Conservation (phyloP, 495 filamentous ascomycete genomes). For the Bacidia gigantensis region DNA sequence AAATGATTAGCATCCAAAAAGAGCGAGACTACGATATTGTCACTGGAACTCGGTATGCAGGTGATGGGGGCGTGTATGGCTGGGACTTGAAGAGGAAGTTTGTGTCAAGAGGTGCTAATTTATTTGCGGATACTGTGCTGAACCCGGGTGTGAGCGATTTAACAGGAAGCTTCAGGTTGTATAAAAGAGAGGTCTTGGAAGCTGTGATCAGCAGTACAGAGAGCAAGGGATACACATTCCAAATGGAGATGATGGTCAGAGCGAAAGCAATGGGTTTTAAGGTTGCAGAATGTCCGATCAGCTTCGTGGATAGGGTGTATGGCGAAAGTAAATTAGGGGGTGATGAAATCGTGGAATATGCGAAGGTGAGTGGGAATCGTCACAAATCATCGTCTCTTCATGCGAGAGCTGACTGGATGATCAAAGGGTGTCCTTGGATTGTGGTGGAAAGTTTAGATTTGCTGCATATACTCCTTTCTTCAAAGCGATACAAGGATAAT, state of each 20-base stretch:
- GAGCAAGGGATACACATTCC: conserved; percentile 94
- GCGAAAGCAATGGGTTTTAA: conserved; percentile 85
- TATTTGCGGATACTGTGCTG: conserved; percentile 89
- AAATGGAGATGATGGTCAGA: conserved; percentile 96
- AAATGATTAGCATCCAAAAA: conserved; percentile 69
- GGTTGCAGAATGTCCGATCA: conserved; percentile 88
- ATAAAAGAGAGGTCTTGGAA: conserved; percentile 80
- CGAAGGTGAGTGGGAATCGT: conserved; percentile 36
- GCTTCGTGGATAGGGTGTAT: conserved; percentile 88
- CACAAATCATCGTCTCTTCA: background rate
- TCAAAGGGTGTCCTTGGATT: conserved; percentile 58
- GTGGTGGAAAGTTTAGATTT: conserved; percentile 65
- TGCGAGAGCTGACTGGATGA: background rate
- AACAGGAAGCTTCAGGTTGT: conserved; percentile 87
- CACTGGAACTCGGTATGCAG: conserved; percentile 85
- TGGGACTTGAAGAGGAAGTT: conserved; percentile 97
- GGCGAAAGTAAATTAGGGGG: conserved; percentile 92
- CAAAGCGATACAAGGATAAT: too few relatives aligned
- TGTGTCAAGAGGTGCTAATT: conserved; percentile 76
- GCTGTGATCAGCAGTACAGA: conserved; percentile 75
- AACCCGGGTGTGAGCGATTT: conserved; percentile 92
- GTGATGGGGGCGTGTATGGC: conserved; percentile 73
- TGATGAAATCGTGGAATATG: conserved; percentile 94
- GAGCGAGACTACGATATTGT: conserved; percentile 78
- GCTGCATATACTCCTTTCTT: background rate